Conservation (phyloP, 768 basidiomycete genomes). For the Kondoa malvinella region DNA sequence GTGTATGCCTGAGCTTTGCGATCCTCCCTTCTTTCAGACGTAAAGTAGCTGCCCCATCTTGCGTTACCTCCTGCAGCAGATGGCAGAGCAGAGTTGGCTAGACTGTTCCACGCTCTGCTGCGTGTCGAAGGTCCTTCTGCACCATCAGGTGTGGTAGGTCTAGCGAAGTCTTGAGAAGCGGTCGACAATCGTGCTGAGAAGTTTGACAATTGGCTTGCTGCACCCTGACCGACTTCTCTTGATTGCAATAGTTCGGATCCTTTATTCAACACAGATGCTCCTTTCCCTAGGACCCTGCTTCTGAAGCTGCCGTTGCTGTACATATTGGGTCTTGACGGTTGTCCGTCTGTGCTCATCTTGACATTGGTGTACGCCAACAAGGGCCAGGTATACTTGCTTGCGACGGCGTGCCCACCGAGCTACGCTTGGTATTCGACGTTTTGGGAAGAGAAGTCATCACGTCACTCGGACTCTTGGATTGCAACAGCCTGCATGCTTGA, state of each 20-base stretch:
- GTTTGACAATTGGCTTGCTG: not conserved
- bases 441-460: too few relatives aligned
- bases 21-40: not conserved
- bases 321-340: too few relatives aligned
- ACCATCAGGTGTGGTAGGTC: not conserved
- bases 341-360: too few relatives aligned
- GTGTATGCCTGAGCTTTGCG: not conserved
- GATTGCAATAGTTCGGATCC: not conserved
- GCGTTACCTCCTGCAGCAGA: not conserved
- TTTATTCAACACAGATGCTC: not conserved
- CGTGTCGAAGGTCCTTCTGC: not conserved
- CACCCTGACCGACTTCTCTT: not conserved
- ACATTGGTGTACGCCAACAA: too few relatives aligned
- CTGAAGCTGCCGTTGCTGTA: not conserved
- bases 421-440: too few relatives aligned
- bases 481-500: too few relatives aligned
- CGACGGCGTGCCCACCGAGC: too few relatives aligned
- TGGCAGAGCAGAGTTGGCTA: not conserved
- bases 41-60: not conserved
- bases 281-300: not conserved
- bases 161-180: not conserved
- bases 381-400: too few relatives aligned
- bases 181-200: not conserved
- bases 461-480: too few relatives aligned
- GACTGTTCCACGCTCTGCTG: not conserved